Evolutionary conservation across 306 rosid genomes (phyloP), one percentile per base, ranked within the genome.

Genomic region (Gastrolobium bilobum): DNA sequence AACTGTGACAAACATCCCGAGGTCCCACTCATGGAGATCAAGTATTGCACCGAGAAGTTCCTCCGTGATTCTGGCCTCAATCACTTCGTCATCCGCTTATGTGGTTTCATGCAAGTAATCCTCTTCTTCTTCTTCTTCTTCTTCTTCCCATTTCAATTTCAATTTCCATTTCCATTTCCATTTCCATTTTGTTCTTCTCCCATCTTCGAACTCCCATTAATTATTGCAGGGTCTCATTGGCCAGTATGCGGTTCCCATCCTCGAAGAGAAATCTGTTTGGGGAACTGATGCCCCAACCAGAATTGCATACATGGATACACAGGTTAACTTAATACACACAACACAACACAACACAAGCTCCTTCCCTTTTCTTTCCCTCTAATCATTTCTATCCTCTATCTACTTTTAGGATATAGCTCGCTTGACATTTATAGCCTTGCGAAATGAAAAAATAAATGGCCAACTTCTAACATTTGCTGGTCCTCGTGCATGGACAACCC

Each of bases 301-400:
- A 86, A 95, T 95, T 71, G 97, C 99, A 61, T 95, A 95, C 89
- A 95, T 95, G 99, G 99, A 95, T 76, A 95, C 98, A 39, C 99
- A 92, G 94, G 97, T 94, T 33, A 31, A 7, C 3, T 69, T 30
- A 30, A 66, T 73, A 51, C 35, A 14, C 51, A 10, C 40, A 8
- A 43, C 26, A 20, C 40, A 8, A 43, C 26, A 20, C 26, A 20
- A 20, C 26, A 20, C 26, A 20, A 29, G 38, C 44, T 51, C 14
- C 14, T 66, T 29, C 15, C 48, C 13, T 44, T 6, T 44, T 81
- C 44, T 5, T 20, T 20, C 26, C 26, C 26, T 20, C 26, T 20
- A 34, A 37, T 33, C 39, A 9, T n/a, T 20, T 20, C 26, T 20
- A 20, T 20, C 51, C 3, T 80, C 10, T 40, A 40, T 68, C 44